Base-by-base conservation (phyloP, 768 basidiomycete genomes). In the Punctularia strigosozonata region DNA sequence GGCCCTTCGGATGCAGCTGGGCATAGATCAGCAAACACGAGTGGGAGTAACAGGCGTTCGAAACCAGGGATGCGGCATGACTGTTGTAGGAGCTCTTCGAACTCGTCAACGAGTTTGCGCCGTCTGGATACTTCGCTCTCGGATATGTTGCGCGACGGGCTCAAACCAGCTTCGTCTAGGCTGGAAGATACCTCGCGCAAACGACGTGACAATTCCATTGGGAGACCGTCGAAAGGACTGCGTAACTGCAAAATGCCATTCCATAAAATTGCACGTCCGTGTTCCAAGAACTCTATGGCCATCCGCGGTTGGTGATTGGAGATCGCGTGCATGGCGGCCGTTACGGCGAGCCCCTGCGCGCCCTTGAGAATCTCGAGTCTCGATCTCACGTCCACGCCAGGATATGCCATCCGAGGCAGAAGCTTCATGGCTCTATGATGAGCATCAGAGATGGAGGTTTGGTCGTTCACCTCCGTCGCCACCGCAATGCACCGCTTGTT, bases 1-100 rank as follows among this genome's bases (percentile, higher is more conserved):
- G 43, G 43, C n/a, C 39, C 39, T 7, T 26, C 19, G 17, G 32
- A n/a, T 14, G 43, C 33, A 8, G 41, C 39, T 31, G 30, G 25
- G 6, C 22, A 19, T n/a, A 44, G 15, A 18, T 26, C 25, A 5
- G 32, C 22, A 4, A 36, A 31, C n/a, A 23, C 14, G 7, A 19
- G 21, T 6, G 43, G 40, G 10, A 19, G 26, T 23, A 44, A 26
- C 34, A 42, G 41, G 1, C 21, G n/a, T n/a, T 42, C 34, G 21
- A 44, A 44, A 2, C 25, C 41, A 17, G 33, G 39, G 8, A 41
- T 3, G 21, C 20, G 24, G 4, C 35, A 34, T 13, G 28, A 34
- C 13, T 41, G 15, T 26, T 33, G 5, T 10, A 44, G 12, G 5
- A 44, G 33, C 5, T 2, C 21, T 18, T 44, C 35, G 37, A 28